These are phyloP conservation scores for Starmerella lactis-condensi DNA, from an alignment of 805 yeast genomes.

Conservation along the genomic window DNA sequence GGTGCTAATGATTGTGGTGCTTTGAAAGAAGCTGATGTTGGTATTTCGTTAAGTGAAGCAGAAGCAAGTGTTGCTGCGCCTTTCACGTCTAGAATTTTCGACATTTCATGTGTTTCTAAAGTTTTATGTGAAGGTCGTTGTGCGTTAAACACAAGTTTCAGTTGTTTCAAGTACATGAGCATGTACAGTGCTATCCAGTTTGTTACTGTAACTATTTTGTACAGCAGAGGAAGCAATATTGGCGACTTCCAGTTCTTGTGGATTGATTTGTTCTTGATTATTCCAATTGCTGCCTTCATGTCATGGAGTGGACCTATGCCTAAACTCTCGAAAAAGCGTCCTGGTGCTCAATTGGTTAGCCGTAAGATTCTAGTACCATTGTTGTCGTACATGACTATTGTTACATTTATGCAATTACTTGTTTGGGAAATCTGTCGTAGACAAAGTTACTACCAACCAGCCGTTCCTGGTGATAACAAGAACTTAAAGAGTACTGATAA, in stretches of 20 bases:
- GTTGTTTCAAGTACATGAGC: constrained; percentile 97
- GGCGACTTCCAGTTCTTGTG: constrained; percentile 95
- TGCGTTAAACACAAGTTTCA: constrained; percentile 80
- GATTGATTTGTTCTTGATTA: constrained; percentile 75
- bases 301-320: constrained; percentile 81
- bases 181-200: constrained; percentile 93
- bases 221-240: constrained; percentile 73
- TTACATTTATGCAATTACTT: constrained; percentile 44
- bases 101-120: constrained; percentile 79
- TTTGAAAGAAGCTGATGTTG: constrained; percentile 91
- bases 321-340: constrained; percentile 48
- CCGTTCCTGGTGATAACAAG: constrained; percentile 64
- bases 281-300: constrained; percentile 91
- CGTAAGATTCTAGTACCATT: constrained; percentile 72
- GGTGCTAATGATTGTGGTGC: constrained; percentile 99
- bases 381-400: constrained; percentile 51
- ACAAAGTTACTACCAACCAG: constrained; percentile 55
- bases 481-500: constrained; percentile 78
- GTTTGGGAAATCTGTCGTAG: constrained; percentile 42
- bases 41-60: constrained; percentile 87
- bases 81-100: constrained; percentile 76
- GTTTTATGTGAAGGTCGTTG: constrained; percentile 91
- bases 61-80: constrained; percentile 99
- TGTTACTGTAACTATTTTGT: constrained; percentile 64
- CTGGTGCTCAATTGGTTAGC: constrained; percentile 84